A percentile compares a stretch with the other conserved stretches of the same genome.
phyloP scores from a whole-genome alignment of 306 rosid species.

The Quercus suber region DNA sequence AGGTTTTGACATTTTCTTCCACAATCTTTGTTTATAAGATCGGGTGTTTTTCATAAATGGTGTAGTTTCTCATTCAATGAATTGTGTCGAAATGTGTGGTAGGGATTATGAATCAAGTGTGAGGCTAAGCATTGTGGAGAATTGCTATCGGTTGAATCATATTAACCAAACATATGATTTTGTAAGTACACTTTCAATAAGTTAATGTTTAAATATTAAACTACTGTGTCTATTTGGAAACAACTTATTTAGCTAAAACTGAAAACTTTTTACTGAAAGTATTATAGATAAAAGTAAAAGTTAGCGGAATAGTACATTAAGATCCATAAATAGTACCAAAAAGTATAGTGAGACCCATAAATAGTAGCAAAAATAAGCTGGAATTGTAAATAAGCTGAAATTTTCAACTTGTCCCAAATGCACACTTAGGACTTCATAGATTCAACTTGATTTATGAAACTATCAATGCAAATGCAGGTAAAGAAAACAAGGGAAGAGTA shows the following conservation, averaged over 20 bases:
- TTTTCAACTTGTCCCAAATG: too few relatives aligned
- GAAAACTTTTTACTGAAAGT: too few relatives aligned
- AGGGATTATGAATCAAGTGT: constrained; percentile 32
- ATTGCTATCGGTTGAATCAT: constrained; percentile 36
- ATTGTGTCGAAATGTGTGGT: background rate
- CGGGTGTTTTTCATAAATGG: too few relatives aligned
- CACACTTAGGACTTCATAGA: background rate
- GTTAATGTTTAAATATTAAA: background rate
- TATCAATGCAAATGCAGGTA: constrained; percentile 22
- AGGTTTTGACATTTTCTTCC: background rate
- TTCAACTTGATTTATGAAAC: background rate
- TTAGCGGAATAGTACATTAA: too few relatives aligned
- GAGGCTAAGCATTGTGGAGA: constrained; percentile 35
- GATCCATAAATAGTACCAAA: too few relatives aligned
- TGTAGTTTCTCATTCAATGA: too few relatives aligned
- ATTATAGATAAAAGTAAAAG: too few relatives aligned
- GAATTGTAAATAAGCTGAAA: too few relatives aligned
- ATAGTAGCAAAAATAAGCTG: too few relatives aligned
- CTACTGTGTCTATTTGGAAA: background rate
- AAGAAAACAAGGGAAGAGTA: constrained; percentile 37
- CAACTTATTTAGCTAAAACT: too few relatives aligned
- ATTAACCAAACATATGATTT: constrained; percentile 38
- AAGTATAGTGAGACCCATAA: fast-evolving
- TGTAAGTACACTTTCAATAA: constrained; percentile 23
- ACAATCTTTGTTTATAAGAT: background rate